Base-by-base conservation (phyloP, 169 alveolate species). In the Eimeria brunetti region DNA sequence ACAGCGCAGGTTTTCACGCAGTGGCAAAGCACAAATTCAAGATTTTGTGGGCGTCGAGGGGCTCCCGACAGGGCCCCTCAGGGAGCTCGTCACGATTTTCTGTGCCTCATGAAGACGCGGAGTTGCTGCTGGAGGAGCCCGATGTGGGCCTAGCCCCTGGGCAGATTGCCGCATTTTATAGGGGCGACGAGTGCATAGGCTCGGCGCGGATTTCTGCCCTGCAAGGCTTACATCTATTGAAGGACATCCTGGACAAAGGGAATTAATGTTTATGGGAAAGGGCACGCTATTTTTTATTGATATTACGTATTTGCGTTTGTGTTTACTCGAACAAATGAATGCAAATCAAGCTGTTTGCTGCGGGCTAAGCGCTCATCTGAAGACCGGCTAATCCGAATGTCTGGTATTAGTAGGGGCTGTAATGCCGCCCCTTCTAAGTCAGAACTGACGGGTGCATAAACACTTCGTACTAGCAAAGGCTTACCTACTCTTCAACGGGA, bases 121-220 rank as follows among this genome's bases (percentile, higher is more conserved):
- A 71, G 94, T 58, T 94, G 96, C 73, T 64, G 89, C 96, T 71
- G 83, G 88, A 62, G 53, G 91, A 51, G 94, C 97, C 88, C n/a
- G 98, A 97, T 94, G 78, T 89, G n/a, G 98, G 98, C 60, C 86
- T 97, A 5, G 97, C 98, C 18, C 97, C 98, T 24, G 98, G 98
- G 24, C 98, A 97, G 89, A 94, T 96, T 71, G 97, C 97, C 38
- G 98, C 95, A 12, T 76, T 97, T 30, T 97, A 96, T 69, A 81
- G 69, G 36, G 97, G 95, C 9, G 95, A 96, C 78, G 95, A 95
- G 41, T 97, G 98, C 81, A 41, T 97, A 14, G 98, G 98, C 67
- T 93, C 97, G 27, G 97, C 97, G 36, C 91, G 78, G 11, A 94
- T 94, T 67, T 81, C 94, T 44, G 27, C 75, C 80, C 58, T 38